Evolutionary conservation across 257 asterid genomes (phyloP), one percentile per base, ranked within the genome.

Genomic region (Primulina huaijiensis): DNA sequence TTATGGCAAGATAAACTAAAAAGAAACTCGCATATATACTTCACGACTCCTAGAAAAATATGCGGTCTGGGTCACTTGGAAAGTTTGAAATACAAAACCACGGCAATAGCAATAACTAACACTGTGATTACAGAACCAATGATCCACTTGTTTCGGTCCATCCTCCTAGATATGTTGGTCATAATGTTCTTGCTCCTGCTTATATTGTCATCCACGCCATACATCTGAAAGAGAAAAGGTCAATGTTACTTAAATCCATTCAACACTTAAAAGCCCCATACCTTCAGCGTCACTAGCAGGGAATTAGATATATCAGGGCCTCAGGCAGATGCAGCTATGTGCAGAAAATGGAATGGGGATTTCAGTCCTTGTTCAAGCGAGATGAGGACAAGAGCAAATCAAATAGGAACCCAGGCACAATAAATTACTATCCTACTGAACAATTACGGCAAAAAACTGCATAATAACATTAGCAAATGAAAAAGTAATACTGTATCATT

Each of bases 171-270:
- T 21, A 90, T 90, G 83, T 73, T 74, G 12, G 81, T 80, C 77
- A 90, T 65, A 11, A 88, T 77, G 66, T 55, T 90, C 78, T 68
- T 85, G 85, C 95, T 88, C 77, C 89, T 71, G 78, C 88, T 63
- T 35, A 88, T 43, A 77, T 90, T 88, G 76, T 86, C 88, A 59
- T 90, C 95, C 55, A 88, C 95, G 1, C 92, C 95, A 72, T 80
- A 80, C 77, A 90, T 66, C 97, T 90, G 82, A 37, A 70, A 56
- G 17, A 65, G 46, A 21, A 73, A 34, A 33, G 38, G 34, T 25
- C 33, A 20, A 12, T 12, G 14, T 65, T 5, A 52, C 55, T 23
- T 16, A 6, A 43, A 58, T 43, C 37, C 25, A 69, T 58, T 65
- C 53, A 19, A 64, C 58, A 64, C 65, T 55, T 30, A 27, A 2